A percentile compares a stretch with the other conserved stretches of the same genome.
Conservation (phyloP, 2,329 filamentous ascomycete species). For the Teratosphaeria viscida region DNA sequence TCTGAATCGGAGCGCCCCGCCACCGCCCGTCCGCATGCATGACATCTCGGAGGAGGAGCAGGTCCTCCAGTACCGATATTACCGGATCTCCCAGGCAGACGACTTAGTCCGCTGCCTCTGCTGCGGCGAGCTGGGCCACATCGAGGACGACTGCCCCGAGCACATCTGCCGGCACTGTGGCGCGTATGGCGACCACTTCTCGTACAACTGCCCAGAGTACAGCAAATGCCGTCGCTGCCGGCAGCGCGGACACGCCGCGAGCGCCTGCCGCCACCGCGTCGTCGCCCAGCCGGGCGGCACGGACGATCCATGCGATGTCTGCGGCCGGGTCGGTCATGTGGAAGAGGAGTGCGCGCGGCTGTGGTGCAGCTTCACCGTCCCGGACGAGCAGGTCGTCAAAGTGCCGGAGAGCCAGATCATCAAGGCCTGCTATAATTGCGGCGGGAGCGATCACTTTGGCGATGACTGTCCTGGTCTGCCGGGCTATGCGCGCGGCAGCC, state of each 20-base stretch:
- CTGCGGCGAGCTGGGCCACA: slow-evolving; percentile 10
- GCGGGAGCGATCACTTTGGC: slow-evolving; percentile 9
- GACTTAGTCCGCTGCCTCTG: slow-evolving; percentile 10
- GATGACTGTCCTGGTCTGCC: slow-evolving; percentile 11
- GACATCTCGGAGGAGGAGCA: slow-evolving; percentile 9
- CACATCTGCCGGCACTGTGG: slow-evolving; percentile 7
- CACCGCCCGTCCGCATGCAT: neutral
- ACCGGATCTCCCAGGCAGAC: slow-evolving; percentile 2
- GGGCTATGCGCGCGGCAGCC: neutral
- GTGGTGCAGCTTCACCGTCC: slow-evolving; percentile 8
- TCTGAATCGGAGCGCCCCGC: neutral
- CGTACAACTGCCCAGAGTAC: slow-evolving; percentile 7
- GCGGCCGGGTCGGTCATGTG: slow-evolving; percentile 11
- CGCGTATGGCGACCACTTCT: slow-evolving; percentile 5
- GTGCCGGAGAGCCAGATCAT: slow-evolving; percentile 4
- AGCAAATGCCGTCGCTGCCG: slow-evolving; percentile 13
- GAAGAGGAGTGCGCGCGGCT: slow-evolving; percentile 17
- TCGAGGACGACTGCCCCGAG: slow-evolving; percentile 5
- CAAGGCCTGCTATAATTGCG: slow-evolving; percentile 13
- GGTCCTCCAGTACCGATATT: slow-evolving; percentile 11
- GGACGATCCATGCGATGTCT: slow-evolving; percentile 12
- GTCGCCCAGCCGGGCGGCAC: slow-evolving; percentile 1
- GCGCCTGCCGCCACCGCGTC: slow-evolving; percentile 3
- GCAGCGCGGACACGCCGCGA: slow-evolving; percentile 7
- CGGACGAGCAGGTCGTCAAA: neutral